These are phyloP conservation scores for Monotropa hypopitys DNA, from an alignment of 179 eudicot species.

Conservation along the genomic window DNA sequence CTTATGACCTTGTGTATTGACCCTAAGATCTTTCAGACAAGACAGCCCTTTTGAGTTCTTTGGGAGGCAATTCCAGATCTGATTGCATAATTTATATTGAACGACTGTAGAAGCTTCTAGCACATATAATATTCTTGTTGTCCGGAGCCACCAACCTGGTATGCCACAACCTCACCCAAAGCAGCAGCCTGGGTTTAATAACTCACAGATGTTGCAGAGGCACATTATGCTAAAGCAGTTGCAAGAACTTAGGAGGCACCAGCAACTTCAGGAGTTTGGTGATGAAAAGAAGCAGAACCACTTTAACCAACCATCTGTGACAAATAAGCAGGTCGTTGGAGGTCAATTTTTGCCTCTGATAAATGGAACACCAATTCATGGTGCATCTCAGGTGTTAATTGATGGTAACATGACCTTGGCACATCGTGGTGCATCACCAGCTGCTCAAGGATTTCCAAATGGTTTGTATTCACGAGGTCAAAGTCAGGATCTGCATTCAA, in stretches of 20 bases:
- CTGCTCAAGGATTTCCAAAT: slow-evolving; percentile 26
- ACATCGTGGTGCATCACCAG: slow-evolving; percentile 17
- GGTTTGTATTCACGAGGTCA: slow-evolving; percentile 21
- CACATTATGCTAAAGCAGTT: slow-evolving; percentile 34
- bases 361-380: slow-evolving; percentile 16
- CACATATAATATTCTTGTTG: slow-evolving; percentile 1
- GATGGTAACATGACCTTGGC: slow-evolving; percentile 19
- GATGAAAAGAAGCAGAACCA: slow-evolving; percentile 27
- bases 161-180: slow-evolving; percentile 22
- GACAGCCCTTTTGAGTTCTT: not conserved
- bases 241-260: slow-evolving; percentile 36
- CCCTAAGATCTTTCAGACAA: not conserved
- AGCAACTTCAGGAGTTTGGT: slow-evolving; percentile 24
- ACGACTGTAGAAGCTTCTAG: not conserved
- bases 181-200: slow-evolving; percentile 15
- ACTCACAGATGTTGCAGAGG: slow-evolving; percentile 32
- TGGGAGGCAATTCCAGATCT: not conserved
- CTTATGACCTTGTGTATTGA: not conserved
- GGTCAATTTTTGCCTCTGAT: slow-evolving; percentile 15
- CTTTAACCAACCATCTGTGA: slow-evolving; percentile 19
- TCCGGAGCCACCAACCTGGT: slow-evolving; percentile 9
- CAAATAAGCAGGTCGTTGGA: slow-evolving; percentile 12
- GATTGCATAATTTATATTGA: slow-evolving; percentile 1
- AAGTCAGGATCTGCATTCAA: slow-evolving; percentile 8
- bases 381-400: slow-evolving; percentile 21